These are phyloP conservation scores for Porcisia deanei DNA, from an alignment of 208 protist species.

Conservation along the genomic window DNA sequence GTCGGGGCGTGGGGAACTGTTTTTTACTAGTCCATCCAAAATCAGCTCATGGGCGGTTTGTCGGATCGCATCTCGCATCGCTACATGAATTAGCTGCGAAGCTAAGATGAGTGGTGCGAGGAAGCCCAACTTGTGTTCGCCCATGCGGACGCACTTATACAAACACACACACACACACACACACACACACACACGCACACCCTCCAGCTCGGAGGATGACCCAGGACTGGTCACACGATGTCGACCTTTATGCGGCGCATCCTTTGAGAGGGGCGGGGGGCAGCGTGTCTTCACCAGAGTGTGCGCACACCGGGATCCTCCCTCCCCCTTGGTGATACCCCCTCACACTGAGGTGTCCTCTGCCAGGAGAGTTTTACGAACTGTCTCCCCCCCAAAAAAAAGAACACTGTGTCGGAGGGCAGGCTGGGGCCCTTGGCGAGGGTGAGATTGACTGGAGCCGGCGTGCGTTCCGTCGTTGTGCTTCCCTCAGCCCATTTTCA, in stretches of 20 bases:
- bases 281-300: neutral
- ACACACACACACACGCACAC: neutral
- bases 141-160: neutral
- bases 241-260: too few species aligned
- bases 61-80: conserved; percentile 42
- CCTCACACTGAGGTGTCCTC: neutral
- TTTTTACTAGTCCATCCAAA: conserved; percentile 42
- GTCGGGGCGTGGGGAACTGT: conserved; percentile 47
- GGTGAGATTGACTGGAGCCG: neutral
- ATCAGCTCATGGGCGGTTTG: conserved; percentile 54
- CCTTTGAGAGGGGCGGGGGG: neutral
- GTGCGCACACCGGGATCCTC: neutral
- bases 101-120: neutral
- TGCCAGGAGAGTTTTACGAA: neutral
- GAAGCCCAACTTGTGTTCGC: neutral
- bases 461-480: neutral
- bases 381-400: neutral
- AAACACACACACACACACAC: neutral
- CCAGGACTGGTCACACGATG: too few species aligned
- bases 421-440: neutral
- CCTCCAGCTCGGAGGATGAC: too few species aligned
- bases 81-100: conserved; percentile 29
- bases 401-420: neutral
- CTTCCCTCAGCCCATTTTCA: neutral
- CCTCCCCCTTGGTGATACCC: too few species aligned